Evolutionary conservation across 2,329 filamentous ascomycete genomes (phyloP).

Genomic region (Colletotrichum sublineola): DNA sequence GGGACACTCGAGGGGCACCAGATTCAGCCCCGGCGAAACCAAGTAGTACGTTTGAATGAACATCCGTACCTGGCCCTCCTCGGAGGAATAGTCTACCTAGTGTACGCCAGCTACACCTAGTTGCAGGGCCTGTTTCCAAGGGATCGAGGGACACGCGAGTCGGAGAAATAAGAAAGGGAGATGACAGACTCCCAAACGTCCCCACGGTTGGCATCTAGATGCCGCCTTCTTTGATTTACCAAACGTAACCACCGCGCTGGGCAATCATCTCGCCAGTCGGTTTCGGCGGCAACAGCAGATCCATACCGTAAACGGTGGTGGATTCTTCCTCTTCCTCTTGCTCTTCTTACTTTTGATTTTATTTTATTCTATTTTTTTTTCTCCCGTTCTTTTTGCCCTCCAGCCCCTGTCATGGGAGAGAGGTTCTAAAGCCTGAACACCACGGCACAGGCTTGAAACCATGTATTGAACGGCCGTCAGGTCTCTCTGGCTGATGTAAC

Average conservation of each 20-base stretch:
- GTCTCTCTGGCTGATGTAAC: slow-evolving; percentile 38
- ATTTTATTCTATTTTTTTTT: background rate
- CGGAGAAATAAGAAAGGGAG: slow-evolving; percentile 38
- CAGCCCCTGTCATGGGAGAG: slow-evolving; percentile 19
- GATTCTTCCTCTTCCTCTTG: background rate
- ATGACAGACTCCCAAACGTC: slow-evolving; percentile 29
- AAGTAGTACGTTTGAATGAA: background rate
- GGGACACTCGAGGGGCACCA: slow-evolving; percentile 5
- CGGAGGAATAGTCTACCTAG: background rate
- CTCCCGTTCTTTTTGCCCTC: background rate
- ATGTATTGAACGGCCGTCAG: slow-evolving; percentile 39
- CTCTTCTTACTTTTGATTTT: background rate
- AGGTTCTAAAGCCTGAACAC: slow-evolving; percentile 34
- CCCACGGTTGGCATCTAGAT: slow-evolving; percentile 21
- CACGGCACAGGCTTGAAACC: slow-evolving; percentile 35
- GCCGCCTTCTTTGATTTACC: slow-evolving; percentile 14
- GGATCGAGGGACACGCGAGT: slow-evolving; percentile 26
- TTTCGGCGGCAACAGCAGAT: slow-evolving; percentile 22
- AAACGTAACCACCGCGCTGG: slow-evolving; percentile 20
- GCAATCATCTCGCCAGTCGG: slow-evolving; percentile 14
- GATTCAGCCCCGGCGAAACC: background rate
- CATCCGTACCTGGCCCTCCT: too few relatives aligned
- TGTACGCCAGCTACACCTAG: background rate
- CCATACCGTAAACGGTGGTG: slow-evolving; percentile 18
- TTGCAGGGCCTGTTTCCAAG: slow-evolving; percentile 4